Base-by-base conservation (phyloP, 202 grass and related monocot genomes). In the Saccharum hybrid region DNA sequence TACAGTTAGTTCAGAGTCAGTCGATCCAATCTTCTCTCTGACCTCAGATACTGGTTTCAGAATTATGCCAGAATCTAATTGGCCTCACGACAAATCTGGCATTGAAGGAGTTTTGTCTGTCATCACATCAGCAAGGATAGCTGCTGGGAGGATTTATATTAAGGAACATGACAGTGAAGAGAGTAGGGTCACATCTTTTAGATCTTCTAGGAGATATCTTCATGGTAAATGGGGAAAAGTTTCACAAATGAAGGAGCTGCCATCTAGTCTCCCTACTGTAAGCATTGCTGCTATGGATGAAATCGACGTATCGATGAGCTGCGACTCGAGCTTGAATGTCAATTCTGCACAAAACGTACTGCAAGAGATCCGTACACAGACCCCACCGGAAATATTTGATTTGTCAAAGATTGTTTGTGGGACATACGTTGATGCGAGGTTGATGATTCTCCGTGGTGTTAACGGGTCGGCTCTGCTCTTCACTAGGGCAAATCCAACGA, bases 31-130 rank as follows among this genome's bases (percentile, higher is more conserved):
- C 39, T 88, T 93, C 68, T 90, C 82, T 34, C 67, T 92, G 66
- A 78, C 83, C 19, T 92, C 90, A 26, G 82, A 93, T 83, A 90
- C 88, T 69, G 84, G 88, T 68, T 98, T 98, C 77, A 98, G 87
- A 83, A 87, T 92, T 65, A 98, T 98, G 91, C 88, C 92, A 65
- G 82, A 75, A 63, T 77, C 83, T 63, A 48, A 91, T 28, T 98
- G 95, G 95, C 95, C 92, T 46, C 95, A 95, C 36, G 83, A 95
- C 83, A 98, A 98, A 88, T 91, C 87, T 72, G 95, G 95, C 12
- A 83, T 39, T 10, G 71, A 77, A 19, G 95, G 95, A 74, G 81
- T 65, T 78, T 52, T 98, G 52, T 82, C 83, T 63, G 71, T 92
- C 65, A 81, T 83, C 28, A 72, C 92, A 80, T 82, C 85, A 64